A percentile compares a stretch with the other conserved stretches of the same genome.
Evolutionary conservation across 805 yeast species (phyloP).

Genomic region (Kluyveromyces siamensis): DNA sequence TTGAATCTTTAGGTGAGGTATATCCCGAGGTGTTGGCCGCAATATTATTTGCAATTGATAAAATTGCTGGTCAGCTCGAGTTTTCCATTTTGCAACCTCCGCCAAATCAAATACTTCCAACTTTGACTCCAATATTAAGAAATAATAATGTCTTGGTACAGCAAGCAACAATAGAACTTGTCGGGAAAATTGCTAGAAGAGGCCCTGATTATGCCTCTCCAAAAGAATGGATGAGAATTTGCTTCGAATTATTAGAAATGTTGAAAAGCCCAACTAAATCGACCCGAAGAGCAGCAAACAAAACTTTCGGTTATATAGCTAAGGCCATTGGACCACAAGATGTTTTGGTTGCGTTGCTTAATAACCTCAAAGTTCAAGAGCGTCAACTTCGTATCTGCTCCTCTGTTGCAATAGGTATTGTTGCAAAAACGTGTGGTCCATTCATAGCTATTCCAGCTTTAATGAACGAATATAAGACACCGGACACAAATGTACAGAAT

Average conservation of each 20-base stretch:
- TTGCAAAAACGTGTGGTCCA: slow-evolving; percentile 88
- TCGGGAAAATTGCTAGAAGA: slow-evolving; percentile 72
- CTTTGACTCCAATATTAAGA: slow-evolving; percentile 82
- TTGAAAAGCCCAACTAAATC: slow-evolving; percentile 69
- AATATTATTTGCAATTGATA: slow-evolving; percentile 58
- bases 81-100: slow-evolving; percentile 67
- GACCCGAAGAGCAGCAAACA: slow-evolving; percentile 77
- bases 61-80: slow-evolving; percentile 54
- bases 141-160: slow-evolving; percentile 89
- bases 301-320: slow-evolving; percentile 86
- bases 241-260: slow-evolving; percentile 85
- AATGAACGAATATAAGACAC: slow-evolving; percentile 90
- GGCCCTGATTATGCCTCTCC: slow-evolving; percentile 81
- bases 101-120: slow-evolving; percentile 70
- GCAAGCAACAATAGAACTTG: slow-evolving; percentile 65
- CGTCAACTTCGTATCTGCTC: slow-evolving; percentile 95
- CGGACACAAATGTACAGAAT: slow-evolving; percentile 88
- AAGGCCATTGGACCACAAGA: slow-evolving; percentile 94
- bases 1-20: slow-evolving; percentile 89
- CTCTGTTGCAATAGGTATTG: slow-evolving; percentile 95
- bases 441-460: slow-evolving; percentile 90
- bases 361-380: slow-evolving; percentile 84
- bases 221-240: slow-evolving; percentile 95
- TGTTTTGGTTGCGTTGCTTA: slow-evolving; percentile 72
- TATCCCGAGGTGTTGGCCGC: slow-evolving; percentile 92